These are phyloP conservation scores for Cucurbita ficifolia DNA, from an alignment of 306 rosid species.

Conservation along the genomic window DNA sequence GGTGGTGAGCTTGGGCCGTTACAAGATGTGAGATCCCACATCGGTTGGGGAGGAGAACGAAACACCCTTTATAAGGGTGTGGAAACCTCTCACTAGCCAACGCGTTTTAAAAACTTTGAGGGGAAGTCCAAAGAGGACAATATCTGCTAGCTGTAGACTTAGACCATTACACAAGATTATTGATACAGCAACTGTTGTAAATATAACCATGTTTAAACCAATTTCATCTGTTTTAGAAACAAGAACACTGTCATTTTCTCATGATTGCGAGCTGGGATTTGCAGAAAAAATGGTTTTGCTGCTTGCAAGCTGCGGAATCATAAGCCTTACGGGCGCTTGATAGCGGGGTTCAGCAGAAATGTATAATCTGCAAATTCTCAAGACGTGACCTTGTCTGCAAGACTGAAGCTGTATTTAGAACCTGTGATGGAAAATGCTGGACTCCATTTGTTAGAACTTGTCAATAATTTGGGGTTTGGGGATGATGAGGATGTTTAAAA, in stretches of 20 bases:
- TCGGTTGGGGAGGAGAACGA: too few species aligned
- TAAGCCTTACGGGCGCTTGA: slow-evolving; percentile 16
- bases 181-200: background rate
- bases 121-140: too few species aligned
- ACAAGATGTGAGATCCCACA: too few species aligned
- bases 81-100: too few species aligned
- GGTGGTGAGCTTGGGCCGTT: too few species aligned
- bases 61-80: too few species aligned
- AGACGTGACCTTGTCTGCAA: background rate
- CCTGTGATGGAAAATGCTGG: slow-evolving; percentile 6
- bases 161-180: background rate
- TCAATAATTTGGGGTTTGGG: slow-evolving; percentile 2
- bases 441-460: background rate
- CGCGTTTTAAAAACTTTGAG: too few species aligned
- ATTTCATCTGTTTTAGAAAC: background rate
- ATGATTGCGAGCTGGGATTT: background rate
- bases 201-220: background rate
- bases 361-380: background rate
- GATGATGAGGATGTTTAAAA: background rate
- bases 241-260: background rate
- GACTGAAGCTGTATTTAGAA: slow-evolving; percentile 8
- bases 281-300: slow-evolving; percentile 88
- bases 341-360: background rate
- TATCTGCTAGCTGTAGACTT: too few species aligned
- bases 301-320: slow-evolving; percentile 33